A percentile compares a stretch with the other conserved stretches of the same genome.
Evolutionary conservation across 306 rosid genomes (phyloP).

Genomic region (Senna siamea): DNA sequence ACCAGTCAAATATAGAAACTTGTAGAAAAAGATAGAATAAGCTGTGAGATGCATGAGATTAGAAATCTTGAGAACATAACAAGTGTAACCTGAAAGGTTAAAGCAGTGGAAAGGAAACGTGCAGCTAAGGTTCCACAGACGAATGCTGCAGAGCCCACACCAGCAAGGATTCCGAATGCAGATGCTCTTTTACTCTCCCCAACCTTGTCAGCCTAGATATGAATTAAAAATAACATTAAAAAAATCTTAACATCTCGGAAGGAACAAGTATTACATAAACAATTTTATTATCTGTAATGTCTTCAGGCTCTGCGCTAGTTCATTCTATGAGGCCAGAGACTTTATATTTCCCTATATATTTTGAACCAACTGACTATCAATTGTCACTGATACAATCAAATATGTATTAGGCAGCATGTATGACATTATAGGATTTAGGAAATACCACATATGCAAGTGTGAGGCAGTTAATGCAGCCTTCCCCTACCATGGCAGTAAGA

Average conservation of each 20-base stretch:
- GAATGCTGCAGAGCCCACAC: constrained; percentile 66
- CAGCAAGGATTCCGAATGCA: constrained; percentile 80
- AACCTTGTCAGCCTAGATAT: constrained; percentile 68
- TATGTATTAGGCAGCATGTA: too few relatives aligned
- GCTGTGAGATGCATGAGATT: background rate
- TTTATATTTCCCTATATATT: too few relatives aligned
- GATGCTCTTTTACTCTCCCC: constrained; percentile 58
- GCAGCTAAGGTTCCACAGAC: constrained; percentile 76
- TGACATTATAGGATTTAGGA: background rate
- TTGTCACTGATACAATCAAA: too few relatives aligned
- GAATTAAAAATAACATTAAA: background rate
- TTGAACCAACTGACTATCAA: too few relatives aligned
- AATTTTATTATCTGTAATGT: background rate
- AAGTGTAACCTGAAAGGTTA: constrained; percentile 84
- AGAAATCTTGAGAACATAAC: background rate
- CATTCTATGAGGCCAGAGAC: too few relatives aligned
- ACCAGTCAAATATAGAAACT: background rate
- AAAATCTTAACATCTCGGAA: too few relatives aligned
- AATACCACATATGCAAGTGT: constrained; percentile 87
- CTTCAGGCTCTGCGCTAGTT: too few relatives aligned
- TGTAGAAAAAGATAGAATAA: too few relatives aligned
- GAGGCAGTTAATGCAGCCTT: constrained; percentile 62
- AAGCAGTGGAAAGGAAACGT: constrained; percentile 72
- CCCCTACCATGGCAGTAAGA: constrained; percentile 72
- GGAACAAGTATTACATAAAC: too few relatives aligned